Conservation (phyloP, 2,329 filamentous ascomycete species). For the Phialophora expanda region DNA sequence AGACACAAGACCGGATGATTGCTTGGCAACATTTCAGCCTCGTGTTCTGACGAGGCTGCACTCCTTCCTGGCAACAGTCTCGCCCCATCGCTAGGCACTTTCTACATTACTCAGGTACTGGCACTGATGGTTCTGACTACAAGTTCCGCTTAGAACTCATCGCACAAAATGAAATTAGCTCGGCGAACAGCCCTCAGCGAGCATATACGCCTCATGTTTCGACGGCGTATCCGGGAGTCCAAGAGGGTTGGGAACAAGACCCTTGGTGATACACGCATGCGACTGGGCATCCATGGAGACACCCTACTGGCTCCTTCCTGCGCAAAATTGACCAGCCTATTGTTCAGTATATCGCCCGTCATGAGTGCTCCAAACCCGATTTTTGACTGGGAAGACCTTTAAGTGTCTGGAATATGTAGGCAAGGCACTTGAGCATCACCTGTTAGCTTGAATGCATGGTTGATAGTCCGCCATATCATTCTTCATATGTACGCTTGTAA, state of each 20-base stretch:
- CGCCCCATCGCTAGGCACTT: background rate
- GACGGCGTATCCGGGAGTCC: no score
- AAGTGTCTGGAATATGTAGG: conserved; percentile 4
- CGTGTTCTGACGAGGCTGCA: background rate
- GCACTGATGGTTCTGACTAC: background rate
- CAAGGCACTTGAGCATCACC: background rate
- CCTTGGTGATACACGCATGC: background rate
- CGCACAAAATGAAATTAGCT: no score
- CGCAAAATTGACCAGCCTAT: background rate
- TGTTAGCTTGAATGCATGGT: conserved; percentile 17
- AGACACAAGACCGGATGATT: background rate
- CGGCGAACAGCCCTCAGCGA: no score
- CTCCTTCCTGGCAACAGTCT: no score
- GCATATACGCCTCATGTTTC: no score
- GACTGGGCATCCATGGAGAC: conserved; percentile 9
- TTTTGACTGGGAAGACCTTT: background rate
- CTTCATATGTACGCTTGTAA: background rate
- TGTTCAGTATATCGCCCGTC: background rate
- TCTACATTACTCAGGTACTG: no score
- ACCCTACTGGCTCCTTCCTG: conserved; percentile 10
- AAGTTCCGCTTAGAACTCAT: background rate
- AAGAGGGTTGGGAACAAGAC: background rate
- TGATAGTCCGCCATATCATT: background rate
- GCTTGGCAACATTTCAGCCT: background rate
- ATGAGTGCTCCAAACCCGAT: background rate